These are phyloP conservation scores for Suhomyces prunicola DNA, from an alignment of 805 yeast species.

Conservation along the genomic window DNA sequence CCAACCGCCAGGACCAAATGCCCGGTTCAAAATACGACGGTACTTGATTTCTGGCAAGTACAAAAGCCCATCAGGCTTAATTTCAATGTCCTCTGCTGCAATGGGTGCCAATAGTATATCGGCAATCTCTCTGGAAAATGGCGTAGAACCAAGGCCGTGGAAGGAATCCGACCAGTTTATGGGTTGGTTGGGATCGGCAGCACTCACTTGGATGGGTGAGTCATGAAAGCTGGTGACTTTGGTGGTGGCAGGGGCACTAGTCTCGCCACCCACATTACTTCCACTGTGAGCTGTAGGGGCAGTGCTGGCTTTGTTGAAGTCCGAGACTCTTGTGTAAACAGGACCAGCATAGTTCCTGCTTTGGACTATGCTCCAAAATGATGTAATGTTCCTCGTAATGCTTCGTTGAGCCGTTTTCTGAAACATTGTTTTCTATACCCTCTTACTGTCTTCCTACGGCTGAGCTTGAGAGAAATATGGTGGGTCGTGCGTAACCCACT, in stretches of 20 bases:
- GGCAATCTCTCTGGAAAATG: constrained; percentile 63
- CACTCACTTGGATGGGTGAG: constrained; percentile 15
- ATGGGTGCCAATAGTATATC: constrained; percentile 61
- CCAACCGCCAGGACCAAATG: constrained; percentile 99
- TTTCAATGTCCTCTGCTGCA: constrained; percentile 75
- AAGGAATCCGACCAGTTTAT: constrained; percentile 85
- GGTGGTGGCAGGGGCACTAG: background rate
- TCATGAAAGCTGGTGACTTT: constrained; percentile 15
- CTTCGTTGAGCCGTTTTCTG: background rate
- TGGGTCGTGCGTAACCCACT: background rate
- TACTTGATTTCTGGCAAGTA: constrained; percentile 95
- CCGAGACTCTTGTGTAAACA: constrained; percentile 7
- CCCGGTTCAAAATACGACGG: constrained; percentile 79
- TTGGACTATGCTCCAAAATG: background rate
- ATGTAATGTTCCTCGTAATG: background rate
- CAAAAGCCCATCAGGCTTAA: constrained; percentile 91
- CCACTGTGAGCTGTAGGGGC: background rate
- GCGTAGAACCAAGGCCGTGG: constrained; percentile 78
- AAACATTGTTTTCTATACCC: background rate
- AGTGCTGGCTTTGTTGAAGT: background rate
- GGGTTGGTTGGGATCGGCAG: constrained; percentile 12
- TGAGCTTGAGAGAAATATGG: background rate
- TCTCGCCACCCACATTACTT: background rate
- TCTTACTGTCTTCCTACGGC: background rate
- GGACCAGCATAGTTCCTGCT: constrained; percentile 8